Evolutionary conservation across 2,329 filamentous ascomycete genomes (phyloP), one percentile per base, ranked within the genome.

Genomic region (Hymenoscyphus albidus): DNA sequence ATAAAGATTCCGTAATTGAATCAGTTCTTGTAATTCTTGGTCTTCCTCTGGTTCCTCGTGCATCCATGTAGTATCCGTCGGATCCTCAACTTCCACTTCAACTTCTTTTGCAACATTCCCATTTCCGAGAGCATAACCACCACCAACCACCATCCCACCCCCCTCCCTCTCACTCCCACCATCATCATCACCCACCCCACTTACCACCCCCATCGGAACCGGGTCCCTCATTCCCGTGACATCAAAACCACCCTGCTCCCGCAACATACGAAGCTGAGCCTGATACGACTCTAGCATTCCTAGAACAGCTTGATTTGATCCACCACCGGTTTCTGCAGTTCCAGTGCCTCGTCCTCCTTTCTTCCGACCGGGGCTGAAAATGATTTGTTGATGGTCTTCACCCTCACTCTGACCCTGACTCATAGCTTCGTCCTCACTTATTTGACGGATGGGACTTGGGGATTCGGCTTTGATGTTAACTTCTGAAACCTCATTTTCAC

Each of bases 21-120:
- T 40, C 56, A 57, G 7, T 10, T 42, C 2, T 66, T 57, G 42
- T 1, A 64, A 66, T 32, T 68, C 66, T 2, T 64, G 35, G 54
- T 71, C 67, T 14, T 18, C 40, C 2, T 64, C 62, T 12, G 61
- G 48, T 1, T 57, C 57, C 1, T 67, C 67, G 10, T 70, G 18
- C 69, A 70, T 70, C 70, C 70, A 71, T 5, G n/a, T 18, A 6
- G 22, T 51, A 12, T 51, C 44, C 1, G 42, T 59, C 12, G 65
- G 32, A 54, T 70, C 67, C 54, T 70, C 68, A 0, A 64, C 58
- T 3, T 9, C 55, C 22, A 42, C 48, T 27, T 38, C 13, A 18
- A 60, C 68, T 31, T 56, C 38, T 9, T 70, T 63, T 27, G 32
- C 9, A 9, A 13, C 13, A 9, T n/a, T 32, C 1, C 1, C 7